These are phyloP conservation scores for Lippia alba DNA, from an alignment of 305 asterid genomes.

Conservation along the genomic window DNA sequence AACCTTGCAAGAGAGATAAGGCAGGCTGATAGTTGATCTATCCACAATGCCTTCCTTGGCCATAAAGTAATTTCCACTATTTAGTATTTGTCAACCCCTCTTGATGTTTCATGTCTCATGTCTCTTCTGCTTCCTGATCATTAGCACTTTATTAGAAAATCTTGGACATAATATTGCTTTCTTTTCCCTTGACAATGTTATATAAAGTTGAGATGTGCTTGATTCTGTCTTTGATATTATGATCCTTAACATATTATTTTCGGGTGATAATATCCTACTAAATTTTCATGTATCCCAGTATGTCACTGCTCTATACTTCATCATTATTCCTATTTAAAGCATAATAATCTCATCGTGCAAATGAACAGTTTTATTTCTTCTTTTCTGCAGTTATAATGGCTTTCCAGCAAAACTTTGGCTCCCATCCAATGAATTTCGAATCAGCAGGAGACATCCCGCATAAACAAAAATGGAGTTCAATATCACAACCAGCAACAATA, in stretches of 20 bases:
- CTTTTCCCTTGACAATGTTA: background rate
- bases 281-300: background rate
- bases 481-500: slow-evolving; percentile 36
- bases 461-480: slow-evolving; percentile 46
- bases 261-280: background rate
- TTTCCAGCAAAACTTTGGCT: slow-evolving; percentile 44
- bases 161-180: slow-evolving; percentile 1
- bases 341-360: slow-evolving; percentile 1
- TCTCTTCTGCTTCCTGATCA: background rate
- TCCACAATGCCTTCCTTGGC: slow-evolving; percentile 11
- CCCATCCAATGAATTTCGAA: slow-evolving; percentile 40
- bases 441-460: slow-evolving; percentile 45
- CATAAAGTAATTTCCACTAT: slow-evolving; percentile 10
- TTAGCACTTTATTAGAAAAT: slow-evolving; percentile 8
- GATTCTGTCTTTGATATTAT: slow-evolving; percentile 19
- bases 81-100: slow-evolving; percentile 10
- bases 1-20: background rate
- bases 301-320: too few relatives aligned
- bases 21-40: slow-evolving; percentile 7
- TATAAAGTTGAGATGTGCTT: slow-evolving; percentile 19
- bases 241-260: slow-evolving; percentile 1
- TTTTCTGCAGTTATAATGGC: slow-evolving; percentile 61
- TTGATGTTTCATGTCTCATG: background rate
- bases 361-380: background rate
- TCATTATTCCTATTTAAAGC: background rate